A percentile compares a stretch with the other conserved stretches of the same genome.
Conservation (phyloP, 176 grass and related monocot species). For the Lolium rigidum region DNA sequence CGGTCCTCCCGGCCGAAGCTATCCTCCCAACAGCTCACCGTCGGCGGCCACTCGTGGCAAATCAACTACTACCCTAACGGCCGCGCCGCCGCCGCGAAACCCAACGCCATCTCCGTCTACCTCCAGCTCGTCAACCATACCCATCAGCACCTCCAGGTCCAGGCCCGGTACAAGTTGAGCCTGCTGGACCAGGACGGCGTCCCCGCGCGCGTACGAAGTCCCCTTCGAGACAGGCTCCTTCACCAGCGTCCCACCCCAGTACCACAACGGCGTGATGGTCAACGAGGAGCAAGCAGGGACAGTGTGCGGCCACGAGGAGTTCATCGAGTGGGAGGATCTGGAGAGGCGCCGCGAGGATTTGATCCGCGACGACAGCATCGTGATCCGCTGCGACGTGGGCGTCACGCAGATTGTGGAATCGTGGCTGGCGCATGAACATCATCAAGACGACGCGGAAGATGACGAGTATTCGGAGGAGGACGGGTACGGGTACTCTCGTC, state of each 20-base stretch:
- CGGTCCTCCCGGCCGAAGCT: not conserved
- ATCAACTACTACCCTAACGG: conserved; percentile 1
- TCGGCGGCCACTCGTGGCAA: not conserved
- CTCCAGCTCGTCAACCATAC: not conserved
- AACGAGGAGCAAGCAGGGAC: not conserved
- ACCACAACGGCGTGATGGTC: not conserved
- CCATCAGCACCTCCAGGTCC: not conserved
- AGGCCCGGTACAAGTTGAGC: not conserved
- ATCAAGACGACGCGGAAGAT: not conserved
- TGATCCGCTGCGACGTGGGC: not conserved
- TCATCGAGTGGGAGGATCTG: not conserved
- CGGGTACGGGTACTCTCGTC: not conserved
- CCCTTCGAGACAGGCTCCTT: not conserved
- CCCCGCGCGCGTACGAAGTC: not conserved
- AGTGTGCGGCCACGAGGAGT: not conserved
- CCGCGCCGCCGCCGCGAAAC: not conserved
- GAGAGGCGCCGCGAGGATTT: not conserved
- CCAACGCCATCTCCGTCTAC: not conserved
- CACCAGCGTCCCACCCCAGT: not conserved
- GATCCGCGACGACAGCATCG: not conserved
- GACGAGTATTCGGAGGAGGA: not conserved
- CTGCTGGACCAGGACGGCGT: not conserved
- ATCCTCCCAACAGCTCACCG: not conserved
- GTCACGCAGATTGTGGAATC: not conserved
- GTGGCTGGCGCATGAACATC: not conserved